Evolutionary conservation across 805 yeast genomes (phyloP).

Genomic region (Zygosaccharomyces lentus): DNA sequence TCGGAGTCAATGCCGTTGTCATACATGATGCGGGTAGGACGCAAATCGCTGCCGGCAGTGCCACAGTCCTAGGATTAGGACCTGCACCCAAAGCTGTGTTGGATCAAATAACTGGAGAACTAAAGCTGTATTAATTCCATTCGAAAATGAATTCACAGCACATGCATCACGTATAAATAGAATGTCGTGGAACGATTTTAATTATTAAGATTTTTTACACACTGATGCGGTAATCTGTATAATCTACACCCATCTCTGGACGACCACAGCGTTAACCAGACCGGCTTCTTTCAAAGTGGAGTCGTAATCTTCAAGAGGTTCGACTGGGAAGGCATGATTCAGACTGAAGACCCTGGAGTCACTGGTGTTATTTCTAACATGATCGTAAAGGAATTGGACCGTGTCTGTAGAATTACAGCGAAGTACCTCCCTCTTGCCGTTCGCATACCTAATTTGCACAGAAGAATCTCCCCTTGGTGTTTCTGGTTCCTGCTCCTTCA

Average conservation of each 20-base stretch:
- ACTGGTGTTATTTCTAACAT: constrained; percentile 49
- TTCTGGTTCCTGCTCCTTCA: constrained; percentile 22
- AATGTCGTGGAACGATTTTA: neutral
- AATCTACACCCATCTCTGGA: constrained; percentile 67
- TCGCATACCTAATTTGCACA: constrained; percentile 80
- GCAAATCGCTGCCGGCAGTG: constrained; percentile 92
- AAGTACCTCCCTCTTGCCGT: constrained; percentile 65
- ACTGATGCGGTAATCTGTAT: constrained; percentile 11
- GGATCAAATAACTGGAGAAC: constrained; percentile 75
- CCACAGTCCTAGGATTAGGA: constrained; percentile 94
- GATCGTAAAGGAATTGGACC: constrained; percentile 62
- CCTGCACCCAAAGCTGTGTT: constrained; percentile 85
- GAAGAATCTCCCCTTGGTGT: constrained; percentile 56
- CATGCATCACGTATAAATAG: neutral
- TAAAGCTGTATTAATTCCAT: constrained; percentile 57
- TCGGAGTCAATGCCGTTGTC: constrained; percentile 72
- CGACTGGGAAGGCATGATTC: constrained; percentile 79
- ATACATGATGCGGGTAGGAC: constrained; percentile 98
- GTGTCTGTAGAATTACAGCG: constrained; percentile 63
- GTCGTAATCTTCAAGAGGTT: constrained; percentile 56
- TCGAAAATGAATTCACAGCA: neutral
- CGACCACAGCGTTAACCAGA: constrained; percentile 76
- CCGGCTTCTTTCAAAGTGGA: constrained; percentile 69
- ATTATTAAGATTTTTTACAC: neutral
- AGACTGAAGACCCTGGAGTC: constrained; percentile 55